phyloP scores from a whole-genome alignment of 495 filamentous ascomycete species.

The Trichocladium antarcticum region DNA sequence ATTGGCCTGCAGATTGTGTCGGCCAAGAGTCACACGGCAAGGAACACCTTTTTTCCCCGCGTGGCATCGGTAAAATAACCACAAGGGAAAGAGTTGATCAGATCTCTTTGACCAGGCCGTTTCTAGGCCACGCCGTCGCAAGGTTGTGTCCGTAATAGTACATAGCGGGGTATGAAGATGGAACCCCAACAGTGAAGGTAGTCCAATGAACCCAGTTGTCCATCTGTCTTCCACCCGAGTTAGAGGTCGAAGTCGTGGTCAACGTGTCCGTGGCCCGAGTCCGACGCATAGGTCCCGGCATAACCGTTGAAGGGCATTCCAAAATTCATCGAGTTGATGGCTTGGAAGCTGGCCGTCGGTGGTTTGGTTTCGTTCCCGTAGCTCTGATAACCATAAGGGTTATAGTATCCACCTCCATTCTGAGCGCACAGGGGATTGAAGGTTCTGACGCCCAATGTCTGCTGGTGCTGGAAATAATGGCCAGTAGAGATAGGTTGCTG shows the following conservation, averaged over 20 bases:
- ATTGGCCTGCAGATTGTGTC: neutral
- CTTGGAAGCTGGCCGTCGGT: constrained; percentile 14
- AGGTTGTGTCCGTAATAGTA: neutral
- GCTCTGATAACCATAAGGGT: constrained; percentile 22
- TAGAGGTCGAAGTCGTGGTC: constrained; percentile 18
- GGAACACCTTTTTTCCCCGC: neutral
- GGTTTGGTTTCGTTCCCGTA: constrained; percentile 27
- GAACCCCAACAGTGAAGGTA: neutral
- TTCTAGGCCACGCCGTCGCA: neutral
- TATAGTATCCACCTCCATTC: constrained; percentile 22
- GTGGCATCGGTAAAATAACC: neutral
- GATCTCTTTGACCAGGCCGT: neutral
- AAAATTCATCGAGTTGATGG: constrained; percentile 16
- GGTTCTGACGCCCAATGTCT: constrained; percentile 22
- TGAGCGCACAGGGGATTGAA: constrained; percentile 38
- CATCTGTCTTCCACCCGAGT: neutral
- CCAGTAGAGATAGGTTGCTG: constrained; percentile 14
- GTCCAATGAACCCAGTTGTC: neutral
- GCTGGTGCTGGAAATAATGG: constrained; percentile 26
- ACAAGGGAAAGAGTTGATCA: neutral
- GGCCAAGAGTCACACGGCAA: neutral
- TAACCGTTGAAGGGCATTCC: constrained; percentile 14
- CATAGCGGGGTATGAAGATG: neutral
- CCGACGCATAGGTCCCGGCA: constrained; percentile 8
- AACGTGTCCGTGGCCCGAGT: constrained; percentile 11